Conservation (phyloP, 164 flowering plant species). For the Echeveria elegans region DNA sequence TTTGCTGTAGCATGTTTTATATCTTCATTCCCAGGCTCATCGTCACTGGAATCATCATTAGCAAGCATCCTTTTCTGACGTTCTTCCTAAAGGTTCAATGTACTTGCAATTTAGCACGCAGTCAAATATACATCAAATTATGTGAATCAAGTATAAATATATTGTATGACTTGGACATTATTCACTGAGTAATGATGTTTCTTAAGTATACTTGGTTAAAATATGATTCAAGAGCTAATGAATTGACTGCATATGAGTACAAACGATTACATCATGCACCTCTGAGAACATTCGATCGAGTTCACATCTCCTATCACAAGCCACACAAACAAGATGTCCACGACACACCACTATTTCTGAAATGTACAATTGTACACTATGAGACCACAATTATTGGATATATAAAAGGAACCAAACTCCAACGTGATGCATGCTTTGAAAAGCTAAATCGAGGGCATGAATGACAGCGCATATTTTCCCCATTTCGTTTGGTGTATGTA, state of each 20-base stretch:
- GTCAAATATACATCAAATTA: neutral
- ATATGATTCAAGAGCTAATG: too few species aligned
- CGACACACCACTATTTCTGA: too few species aligned
- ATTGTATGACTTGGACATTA: neutral
- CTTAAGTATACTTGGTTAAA: neutral
- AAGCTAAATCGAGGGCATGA: too few species aligned
- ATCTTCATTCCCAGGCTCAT: conserved; percentile 40
- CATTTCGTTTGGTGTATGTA: too few species aligned
- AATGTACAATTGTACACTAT: too few species aligned
- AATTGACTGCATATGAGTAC: neutral
- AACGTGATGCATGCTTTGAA: too few species aligned
- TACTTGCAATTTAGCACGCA: neutral
- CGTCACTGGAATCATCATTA: conserved; percentile 61
- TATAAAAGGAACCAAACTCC: too few species aligned
- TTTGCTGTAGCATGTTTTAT: conserved; percentile 19
- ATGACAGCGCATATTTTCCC: too few species aligned
- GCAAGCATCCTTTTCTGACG: conserved; percentile 80
- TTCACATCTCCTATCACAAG: neutral
- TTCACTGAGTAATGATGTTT: neutral
- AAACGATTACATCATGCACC: neutral
- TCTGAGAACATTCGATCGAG: neutral
- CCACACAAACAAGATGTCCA: neutral
- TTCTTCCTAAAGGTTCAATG: conserved; percentile 48
- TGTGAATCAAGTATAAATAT: neutral
- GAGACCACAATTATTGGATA: too few species aligned